Evolutionary conservation across 2,329 filamentous ascomycete species (phyloP).

Genomic region (Monilinia aucupariae): DNA sequence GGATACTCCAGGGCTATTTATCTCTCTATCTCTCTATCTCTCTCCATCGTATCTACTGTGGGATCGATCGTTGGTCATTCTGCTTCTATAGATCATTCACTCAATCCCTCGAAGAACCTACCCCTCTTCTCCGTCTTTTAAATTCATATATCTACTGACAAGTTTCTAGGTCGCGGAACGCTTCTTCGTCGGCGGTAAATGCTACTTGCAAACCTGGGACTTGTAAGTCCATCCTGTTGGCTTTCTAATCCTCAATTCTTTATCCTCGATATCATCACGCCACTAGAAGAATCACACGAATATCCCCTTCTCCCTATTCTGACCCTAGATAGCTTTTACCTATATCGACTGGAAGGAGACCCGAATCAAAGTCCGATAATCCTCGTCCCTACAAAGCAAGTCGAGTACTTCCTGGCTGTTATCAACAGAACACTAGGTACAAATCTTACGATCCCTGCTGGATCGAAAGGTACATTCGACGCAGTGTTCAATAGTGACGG

Average conservation of each 20-base stretch:
- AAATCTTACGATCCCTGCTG: conserved; percentile 51
- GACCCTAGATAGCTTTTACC: conserved; percentile 53
- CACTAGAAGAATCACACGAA: background rate
- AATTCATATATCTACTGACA: conserved; percentile 17
- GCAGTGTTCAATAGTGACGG: conserved; percentile 56
- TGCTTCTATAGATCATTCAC: conserved; percentile 6
- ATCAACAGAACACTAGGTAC: conserved; percentile 57
- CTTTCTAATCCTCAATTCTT: background rate
- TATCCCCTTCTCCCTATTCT: background rate
- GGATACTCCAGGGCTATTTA: background rate
- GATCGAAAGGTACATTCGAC: conserved; percentile 50
- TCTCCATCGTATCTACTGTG: background rate
- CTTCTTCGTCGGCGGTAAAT: conserved; percentile 49
- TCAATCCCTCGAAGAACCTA: background rate
- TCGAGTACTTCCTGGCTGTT: conserved; percentile 56
- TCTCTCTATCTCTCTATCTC: background rate
- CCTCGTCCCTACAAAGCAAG: conserved; percentile 62
- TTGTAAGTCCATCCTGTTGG: conserved; percentile 52
- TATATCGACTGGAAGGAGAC: conserved; percentile 48
- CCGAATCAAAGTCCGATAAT: conserved; percentile 51
- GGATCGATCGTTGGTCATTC: background rate
- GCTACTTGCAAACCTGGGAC: conserved; percentile 63
- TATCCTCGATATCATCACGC: background rate
- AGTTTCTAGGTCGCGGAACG: conserved; percentile 2
- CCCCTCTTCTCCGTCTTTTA: background rate